Percentiles rank a stretch among this genome's conserved stretches.
Conservation (phyloP, 805 yeast genomes). For the Suhomyces canberraensis region DNA sequence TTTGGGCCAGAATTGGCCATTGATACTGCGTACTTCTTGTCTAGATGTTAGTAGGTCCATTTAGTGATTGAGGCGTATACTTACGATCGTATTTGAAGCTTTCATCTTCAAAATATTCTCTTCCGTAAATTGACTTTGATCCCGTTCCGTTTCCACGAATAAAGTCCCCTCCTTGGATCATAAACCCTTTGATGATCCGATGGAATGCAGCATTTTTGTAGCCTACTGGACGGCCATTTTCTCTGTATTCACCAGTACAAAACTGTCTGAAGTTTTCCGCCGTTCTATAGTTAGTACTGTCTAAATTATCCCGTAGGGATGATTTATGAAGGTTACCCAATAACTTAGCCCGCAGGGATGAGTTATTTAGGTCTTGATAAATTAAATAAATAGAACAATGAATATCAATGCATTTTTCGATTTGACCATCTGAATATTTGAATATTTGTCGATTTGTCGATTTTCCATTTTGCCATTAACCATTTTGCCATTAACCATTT, state of each 20-base stretch:
- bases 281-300: slow-evolving; percentile 25
- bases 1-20: slow-evolving; percentile 46
- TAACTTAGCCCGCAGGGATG: too few relatives aligned
- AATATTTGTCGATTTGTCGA: too few relatives aligned
- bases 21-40: slow-evolving; percentile 25
- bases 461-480: too few relatives aligned
- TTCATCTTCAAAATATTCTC: slow-evolving; percentile 43
- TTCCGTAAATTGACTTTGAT: slow-evolving; percentile 38
- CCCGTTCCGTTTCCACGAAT: slow-evolving; percentile 46
- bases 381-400: too few relatives aligned
- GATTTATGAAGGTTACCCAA: too few relatives aligned
- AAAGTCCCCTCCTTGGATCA: slow-evolving; percentile 49
- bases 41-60: slow-evolving; percentile 4
- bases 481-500: too few relatives aligned
- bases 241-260: slow-evolving; percentile 48
- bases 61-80: slow-evolving; percentile 8
- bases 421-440: too few relatives aligned
- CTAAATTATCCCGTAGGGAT: too few relatives aligned
- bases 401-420: too few relatives aligned
- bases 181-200: slow-evolving; percentile 41
- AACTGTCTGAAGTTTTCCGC: slow-evolving; percentile 51
- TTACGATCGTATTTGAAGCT: slow-evolving; percentile 27
- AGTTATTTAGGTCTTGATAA: too few relatives aligned
- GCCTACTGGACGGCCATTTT: slow-evolving; percentile 40
- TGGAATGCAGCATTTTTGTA: slow-evolving; percentile 40